Conservation (phyloP, 83 land plant species). For the Picea mariana region DNA sequence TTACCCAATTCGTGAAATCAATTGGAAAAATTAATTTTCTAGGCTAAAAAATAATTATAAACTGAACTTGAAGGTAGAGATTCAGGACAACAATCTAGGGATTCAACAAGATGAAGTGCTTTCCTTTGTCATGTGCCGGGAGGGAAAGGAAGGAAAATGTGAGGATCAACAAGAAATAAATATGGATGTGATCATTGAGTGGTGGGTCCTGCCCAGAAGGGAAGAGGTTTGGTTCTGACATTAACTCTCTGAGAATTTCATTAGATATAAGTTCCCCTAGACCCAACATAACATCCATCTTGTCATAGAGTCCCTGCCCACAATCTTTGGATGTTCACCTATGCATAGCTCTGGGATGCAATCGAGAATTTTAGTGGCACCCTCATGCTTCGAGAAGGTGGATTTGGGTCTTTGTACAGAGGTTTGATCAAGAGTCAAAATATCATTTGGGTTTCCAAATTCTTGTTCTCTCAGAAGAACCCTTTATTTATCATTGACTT, state of each 20-base stretch:
- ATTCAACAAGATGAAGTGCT: neutral
- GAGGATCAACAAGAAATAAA: slow-evolving; percentile 5
- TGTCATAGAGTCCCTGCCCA: slow-evolving; percentile 26
- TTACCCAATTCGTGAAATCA: too few species aligned
- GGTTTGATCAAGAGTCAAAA: slow-evolving; percentile 35
- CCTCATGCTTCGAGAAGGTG: slow-evolving; percentile 65
- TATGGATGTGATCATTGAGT: too few species aligned
- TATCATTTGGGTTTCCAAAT: too few species aligned
- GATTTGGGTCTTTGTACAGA: slow-evolving; percentile 68
- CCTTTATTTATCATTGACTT: too few species aligned
- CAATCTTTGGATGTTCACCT: slow-evolving; percentile 57
- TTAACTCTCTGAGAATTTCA: slow-evolving; percentile 1
- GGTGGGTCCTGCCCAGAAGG: too few species aligned
- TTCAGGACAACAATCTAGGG: neutral
- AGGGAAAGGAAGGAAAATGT: neutral
- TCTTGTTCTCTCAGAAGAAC: too few species aligned
- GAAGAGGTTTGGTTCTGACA: too few species aligned
- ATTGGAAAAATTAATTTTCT: too few species aligned
- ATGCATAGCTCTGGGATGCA: slow-evolving; percentile 47
- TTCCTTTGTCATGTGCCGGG: slow-evolving; percentile 1
- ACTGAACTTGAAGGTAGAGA: too few species aligned
- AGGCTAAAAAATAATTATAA: too few species aligned
- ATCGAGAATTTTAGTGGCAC: slow-evolving; percentile 58
- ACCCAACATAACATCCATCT: neutral
- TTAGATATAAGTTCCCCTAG: slow-evolving; percentile 20